Percentiles rank a stretch among this genome's conserved stretches.
These are phyloP conservation scores for Telfairia occidentalis DNA, from an alignment of 331 rosid genomes.

Conservation along the genomic window DNA sequence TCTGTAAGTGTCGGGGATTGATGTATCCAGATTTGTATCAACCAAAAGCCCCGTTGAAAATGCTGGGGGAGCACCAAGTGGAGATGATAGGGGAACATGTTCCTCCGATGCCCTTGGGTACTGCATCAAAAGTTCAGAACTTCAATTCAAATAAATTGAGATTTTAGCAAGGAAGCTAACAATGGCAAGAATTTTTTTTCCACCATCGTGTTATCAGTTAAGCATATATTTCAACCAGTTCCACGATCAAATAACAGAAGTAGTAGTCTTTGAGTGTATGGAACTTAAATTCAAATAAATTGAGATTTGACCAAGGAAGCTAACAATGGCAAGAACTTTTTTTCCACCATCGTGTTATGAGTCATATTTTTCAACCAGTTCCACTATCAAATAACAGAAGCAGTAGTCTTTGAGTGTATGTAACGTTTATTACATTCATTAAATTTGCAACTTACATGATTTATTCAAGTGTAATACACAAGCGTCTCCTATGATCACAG, in stretches of 20 bases:
- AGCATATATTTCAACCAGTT: background rate
- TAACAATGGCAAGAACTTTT: no score
- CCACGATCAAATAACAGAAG: background rate
- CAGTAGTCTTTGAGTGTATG: background rate
- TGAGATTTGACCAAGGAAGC: no score
- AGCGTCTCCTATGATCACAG: background rate
- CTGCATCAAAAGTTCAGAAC: slow-evolving; percentile 5
- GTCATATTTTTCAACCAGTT: no score
- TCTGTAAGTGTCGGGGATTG: slow-evolving; percentile 18
- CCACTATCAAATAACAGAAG: background rate
- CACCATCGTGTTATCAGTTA: background rate
- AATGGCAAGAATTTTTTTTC: background rate
- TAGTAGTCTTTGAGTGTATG: background rate
- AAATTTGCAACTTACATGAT: background rate
- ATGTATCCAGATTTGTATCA: slow-evolving; percentile 17
- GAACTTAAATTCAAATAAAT: no score
- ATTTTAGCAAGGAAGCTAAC: background rate
- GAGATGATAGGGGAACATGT: slow-evolving; percentile 20
- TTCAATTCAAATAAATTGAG: background rate
- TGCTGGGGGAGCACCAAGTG: background rate
- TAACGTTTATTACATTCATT: background rate
- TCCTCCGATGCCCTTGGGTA: slow-evolving; percentile 18
- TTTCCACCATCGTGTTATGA: no score
- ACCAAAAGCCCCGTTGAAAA: slow-evolving; percentile 13
- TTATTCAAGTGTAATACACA: background rate